Conservation (phyloP, 176 grass and related monocot species). For the Poa pratensis region DNA sequence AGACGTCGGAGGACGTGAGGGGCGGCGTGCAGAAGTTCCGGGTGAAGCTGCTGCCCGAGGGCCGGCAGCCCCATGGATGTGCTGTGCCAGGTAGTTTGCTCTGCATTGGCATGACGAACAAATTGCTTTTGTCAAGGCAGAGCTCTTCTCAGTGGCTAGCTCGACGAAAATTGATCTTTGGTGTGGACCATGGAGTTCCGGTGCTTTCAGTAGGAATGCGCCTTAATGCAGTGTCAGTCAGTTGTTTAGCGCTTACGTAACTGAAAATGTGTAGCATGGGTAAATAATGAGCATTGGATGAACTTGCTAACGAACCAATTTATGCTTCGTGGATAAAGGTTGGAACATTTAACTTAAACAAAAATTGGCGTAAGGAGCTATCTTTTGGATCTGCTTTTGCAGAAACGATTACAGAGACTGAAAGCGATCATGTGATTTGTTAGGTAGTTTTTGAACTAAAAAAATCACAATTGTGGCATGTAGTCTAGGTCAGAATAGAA, state of each 20-base stretch:
- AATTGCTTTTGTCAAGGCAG: not conserved
- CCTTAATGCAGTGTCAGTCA: not conserved
- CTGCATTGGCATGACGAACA: not conserved
- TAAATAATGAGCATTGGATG: not conserved
- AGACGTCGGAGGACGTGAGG: slow-evolving; percentile 68
- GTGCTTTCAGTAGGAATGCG: not conserved
- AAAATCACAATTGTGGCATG: not conserved
- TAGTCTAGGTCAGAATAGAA: not conserved
- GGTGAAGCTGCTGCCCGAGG: slow-evolving; percentile 90
- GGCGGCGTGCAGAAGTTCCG: slow-evolving; percentile 93
- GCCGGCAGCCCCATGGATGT: slow-evolving; percentile 89
- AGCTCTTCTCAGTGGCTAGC: not conserved
- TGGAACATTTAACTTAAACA: not conserved
- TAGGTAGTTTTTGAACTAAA: not conserved
- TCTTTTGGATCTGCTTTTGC: not conserved
- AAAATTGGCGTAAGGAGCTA: not conserved
- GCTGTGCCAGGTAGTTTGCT: slow-evolving; percentile 73
- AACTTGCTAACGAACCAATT: not conserved
- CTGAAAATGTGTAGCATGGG: not conserved
- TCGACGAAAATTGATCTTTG: not conserved
- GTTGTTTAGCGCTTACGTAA: not conserved
- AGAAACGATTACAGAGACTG: not conserved
- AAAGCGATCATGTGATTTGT: not conserved
- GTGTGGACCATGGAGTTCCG: not conserved
- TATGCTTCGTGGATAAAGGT: not conserved